Base-by-base conservation (phyloP, 2,329 filamentous ascomycete species). In the Apiospora koreana region DNA sequence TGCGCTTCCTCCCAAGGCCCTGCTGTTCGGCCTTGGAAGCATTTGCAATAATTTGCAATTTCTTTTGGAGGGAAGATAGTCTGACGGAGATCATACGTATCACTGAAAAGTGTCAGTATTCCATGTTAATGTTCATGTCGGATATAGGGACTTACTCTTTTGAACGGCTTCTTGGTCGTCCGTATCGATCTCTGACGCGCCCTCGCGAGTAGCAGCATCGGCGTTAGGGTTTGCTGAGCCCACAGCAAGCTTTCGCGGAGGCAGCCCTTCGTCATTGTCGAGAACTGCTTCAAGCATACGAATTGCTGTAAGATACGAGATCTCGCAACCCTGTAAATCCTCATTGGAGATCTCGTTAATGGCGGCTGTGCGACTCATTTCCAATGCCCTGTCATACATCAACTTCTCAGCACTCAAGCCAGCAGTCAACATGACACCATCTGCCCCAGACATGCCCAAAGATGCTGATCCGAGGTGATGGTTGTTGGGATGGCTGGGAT, bases 341-440 rank as follows among this genome's bases (percentile, higher is more conserved):
- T 96, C 93, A 70, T 95, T 94, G 1, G 96, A 94, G 67, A 99
- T 93, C 82, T 99, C 96, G 76, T 97, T 97, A 78, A 98, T 96
- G 9, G 96, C 96, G 9, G 96, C 95, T 4, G 93, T 91, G 68
- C 94, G 91, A 79, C 94, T 98, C 96, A 99, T 98, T 80, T 99
- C 96, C 28, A 98, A 85, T 0, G 96, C 96, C 65, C 96, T 93
- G 76, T 99, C 96, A 79, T 98, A 99, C 94, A 99, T 98, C 64
- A 99, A 86, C 82, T 95, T 97, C 83, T 98, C 96, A 0, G 96
- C 96, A 28, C 94, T 98, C 69, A 98, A 91, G 1, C 95, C 96
- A 2, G 93, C 90, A 18, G 93, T 97, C 35, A 99, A 87, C 65
- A 93, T 89, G 35, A 98, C 94, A 68, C 93, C 92, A 72, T 96